These are phyloP conservation scores for Cryptococcus depauperatus DNA, from an alignment of 1,284 basidiomycete species.

Conservation along the genomic window DNA sequence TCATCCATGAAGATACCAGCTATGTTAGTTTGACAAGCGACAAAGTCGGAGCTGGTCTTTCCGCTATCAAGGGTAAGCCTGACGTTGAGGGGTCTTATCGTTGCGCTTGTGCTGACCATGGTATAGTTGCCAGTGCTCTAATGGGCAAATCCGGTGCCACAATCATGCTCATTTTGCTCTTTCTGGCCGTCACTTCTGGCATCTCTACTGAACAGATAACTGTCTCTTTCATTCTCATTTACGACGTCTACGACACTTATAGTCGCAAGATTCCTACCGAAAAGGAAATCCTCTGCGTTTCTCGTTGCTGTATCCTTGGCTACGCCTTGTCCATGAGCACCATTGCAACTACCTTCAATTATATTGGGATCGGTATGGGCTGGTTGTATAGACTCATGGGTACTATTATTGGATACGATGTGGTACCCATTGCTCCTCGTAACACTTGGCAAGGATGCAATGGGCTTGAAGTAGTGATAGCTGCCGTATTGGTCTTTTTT, in stretches of 20 bases:
- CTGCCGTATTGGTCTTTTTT: conserved; percentile 61
- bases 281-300: conserved; percentile 53
- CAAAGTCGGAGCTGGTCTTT: conserved; percentile 73
- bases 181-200: conserved; percentile 66
- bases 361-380: conserved; percentile 73
- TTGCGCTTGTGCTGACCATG: background rate
- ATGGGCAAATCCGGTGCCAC: conserved; percentile 66
- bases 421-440: conserved; percentile 75
- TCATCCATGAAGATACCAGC: conserved; percentile 51
- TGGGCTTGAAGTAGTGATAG: conserved; percentile 66
- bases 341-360: conserved; percentile 76
- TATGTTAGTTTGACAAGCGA: conserved; percentile 50
- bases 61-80: conserved; percentile 51
- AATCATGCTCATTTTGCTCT: conserved; percentile 41
- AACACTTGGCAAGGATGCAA: conserved; percentile 78
- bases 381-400: conserved; percentile 42
- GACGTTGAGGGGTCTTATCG: too few species aligned
- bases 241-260: conserved; percentile 60
- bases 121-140: conserved; percentile 63
- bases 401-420: conserved; percentile 63
- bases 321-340: conserved; percentile 73
- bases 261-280: conserved; percentile 56
- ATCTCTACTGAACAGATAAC: conserved; percentile 85
- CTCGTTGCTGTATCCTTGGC: conserved; percentile 51
- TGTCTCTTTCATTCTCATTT: conserved; percentile 66